Percentiles rank a stretch among this genome's conserved stretches.
Conservation (phyloP, 352 stramenopile species). For the Peronospora belbahrii region DNA sequence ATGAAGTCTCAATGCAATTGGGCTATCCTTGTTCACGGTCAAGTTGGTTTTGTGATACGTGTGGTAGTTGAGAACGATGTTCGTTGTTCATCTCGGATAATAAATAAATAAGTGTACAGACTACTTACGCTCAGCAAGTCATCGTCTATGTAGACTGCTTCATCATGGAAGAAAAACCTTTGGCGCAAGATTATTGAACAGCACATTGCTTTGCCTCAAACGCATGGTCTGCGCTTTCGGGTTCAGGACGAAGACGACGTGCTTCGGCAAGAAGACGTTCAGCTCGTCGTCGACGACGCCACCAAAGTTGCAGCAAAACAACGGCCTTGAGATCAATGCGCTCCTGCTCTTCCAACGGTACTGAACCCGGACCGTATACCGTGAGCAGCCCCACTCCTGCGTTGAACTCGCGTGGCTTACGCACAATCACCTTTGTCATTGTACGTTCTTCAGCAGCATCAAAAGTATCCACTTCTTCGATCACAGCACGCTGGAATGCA, state of each 20-base stretch:
- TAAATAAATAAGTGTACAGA: neutral
- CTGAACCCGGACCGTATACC: constrained; percentile 77
- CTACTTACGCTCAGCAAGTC: neutral
- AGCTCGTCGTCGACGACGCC: constrained; percentile 61
- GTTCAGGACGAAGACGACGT: constrained; percentile 47
- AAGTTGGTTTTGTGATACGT: no score
- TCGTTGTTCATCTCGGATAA: no score
- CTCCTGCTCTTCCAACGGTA: constrained; percentile 85
- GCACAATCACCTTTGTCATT: constrained; percentile 83
- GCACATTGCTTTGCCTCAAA: constrained; percentile 20
- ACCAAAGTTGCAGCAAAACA: constrained; percentile 78
- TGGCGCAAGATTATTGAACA: constrained; percentile 18
- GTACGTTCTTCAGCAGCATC: constrained; percentile 80
- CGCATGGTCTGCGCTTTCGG: constrained; percentile 19
- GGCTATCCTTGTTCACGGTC: no score
- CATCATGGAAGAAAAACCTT: neutral
- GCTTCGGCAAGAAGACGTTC: constrained; percentile 54
- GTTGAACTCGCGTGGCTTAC: constrained; percentile 80
- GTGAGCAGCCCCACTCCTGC: constrained; percentile 63
- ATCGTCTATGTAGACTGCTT: neutral
- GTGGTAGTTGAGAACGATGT: no score
- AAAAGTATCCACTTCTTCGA: constrained; percentile 83
- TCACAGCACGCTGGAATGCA: constrained; percentile 80
- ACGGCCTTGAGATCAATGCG: constrained; percentile 78
- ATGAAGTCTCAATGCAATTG: no score